Conservation (phyloP, 2,329 filamentous ascomycete genomes). For the Diaporthe vexans region DNA sequence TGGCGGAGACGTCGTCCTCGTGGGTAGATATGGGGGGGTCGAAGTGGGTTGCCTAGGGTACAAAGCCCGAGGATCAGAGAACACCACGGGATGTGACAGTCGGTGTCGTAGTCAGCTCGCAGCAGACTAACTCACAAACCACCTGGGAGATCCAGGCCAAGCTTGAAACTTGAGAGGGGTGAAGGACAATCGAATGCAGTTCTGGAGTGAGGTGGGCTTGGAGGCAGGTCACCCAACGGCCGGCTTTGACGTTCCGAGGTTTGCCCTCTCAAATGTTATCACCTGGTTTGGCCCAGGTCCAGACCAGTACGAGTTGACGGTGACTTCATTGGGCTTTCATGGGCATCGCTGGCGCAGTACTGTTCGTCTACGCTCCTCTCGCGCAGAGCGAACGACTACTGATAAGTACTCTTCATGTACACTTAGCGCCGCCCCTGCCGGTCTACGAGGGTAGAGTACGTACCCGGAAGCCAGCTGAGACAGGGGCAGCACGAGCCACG, state of each 20-base stretch:
- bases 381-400: not conserved
- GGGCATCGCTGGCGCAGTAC: not conserved
- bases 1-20: constrained; percentile 22
- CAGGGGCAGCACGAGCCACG: constrained; percentile 17
- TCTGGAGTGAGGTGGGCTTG: constrained; percentile 16
- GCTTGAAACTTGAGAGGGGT: not conserved
- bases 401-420: not conserved
- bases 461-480: constrained; percentile 4
- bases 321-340: constrained; percentile 37
- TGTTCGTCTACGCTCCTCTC: not conserved
- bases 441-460: not conserved
- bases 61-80: constrained; percentile 15
- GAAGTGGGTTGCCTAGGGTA: constrained; percentile 25
- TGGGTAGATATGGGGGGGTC: constrained; percentile 18
- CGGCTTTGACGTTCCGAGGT: constrained; percentile 22
- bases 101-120: constrained; percentile 14
- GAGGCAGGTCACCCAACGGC: constrained; percentile 12
- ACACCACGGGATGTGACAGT: constrained; percentile 6
- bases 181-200: constrained; percentile 7
- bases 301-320: not conserved
- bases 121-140: not conserved
- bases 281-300: not conserved
- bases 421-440: not conserved
- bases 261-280: constrained; percentile 15
- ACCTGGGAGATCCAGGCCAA: constrained; percentile 16